Evolutionary conservation across 352 stramenopile species (phyloP), one percentile per base, ranked within the genome.

Genomic region (Phytophthora macrochlamydospora): DNA sequence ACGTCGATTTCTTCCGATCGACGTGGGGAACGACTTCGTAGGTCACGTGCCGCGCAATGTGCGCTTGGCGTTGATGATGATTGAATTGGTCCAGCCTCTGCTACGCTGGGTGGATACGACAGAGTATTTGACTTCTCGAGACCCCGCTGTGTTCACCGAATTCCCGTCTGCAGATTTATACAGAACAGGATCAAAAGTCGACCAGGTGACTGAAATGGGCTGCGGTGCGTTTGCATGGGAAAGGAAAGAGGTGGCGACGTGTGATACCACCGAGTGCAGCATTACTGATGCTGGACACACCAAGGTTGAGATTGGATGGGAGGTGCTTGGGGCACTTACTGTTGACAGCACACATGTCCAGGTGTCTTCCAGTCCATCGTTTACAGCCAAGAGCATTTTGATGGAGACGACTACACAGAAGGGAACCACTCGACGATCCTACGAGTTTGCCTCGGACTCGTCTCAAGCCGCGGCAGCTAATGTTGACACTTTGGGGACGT

Each of bases 31-130:
- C n/a, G 59, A 79, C 18, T 44, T 59, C 8, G 93, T 98, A 42
- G 97, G 96, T 6, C 96, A 99, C 75, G 85, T 99, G 29, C 89
- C 96, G 3, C 83, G 95, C 24, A 99, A 99, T 74, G 89, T 99
- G 40, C 84, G 97, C 6, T 62, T 99, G n/a, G 90, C 89, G 12
- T 83, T 99, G 40, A 83, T 98, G 60, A 89, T 97, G 51, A 93
- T 98, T 40, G 97, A 99, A 64, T 82, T 99, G 65, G 94, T 97
- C 4, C 86, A 99, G 73, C 97, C 97, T 28, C 97, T 99, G 68
- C 65, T 98, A 31, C 84, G 84, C 9, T 95, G 85, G 87, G 74
- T 93, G 4, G 62, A 86, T 56, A 56, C 58, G 37, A 50, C 48
- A 50, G 28, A 32, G n/a, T 71, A 68, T 4, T 67, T 32, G 53